Evolutionary conservation across 495 filamentous ascomycete species (phyloP), one percentile per base, ranked within the genome.

Genomic region (Xylaria venustula): DNA sequence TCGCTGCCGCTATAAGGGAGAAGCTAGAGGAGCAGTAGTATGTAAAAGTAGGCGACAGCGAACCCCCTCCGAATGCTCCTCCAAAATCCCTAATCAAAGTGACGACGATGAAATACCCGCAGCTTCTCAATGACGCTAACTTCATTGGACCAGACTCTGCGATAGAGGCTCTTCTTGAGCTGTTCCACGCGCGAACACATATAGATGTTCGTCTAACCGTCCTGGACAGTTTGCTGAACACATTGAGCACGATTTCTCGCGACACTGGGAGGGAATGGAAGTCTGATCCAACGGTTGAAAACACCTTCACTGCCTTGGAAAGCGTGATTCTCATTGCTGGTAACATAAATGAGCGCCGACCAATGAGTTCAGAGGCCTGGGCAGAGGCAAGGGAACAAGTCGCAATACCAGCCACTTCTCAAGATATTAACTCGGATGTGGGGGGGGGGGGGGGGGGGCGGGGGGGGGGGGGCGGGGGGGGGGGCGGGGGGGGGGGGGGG

Each of bases 21-120:
- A 72, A 64, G 44, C 42, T 75, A 14, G 59, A 69, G 53, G 58
- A 69, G 45, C 64, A 69, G 49, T 58, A 52, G 12, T 50, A 69
- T 8, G 65, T 60, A 6, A 62, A 42, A 34, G 59, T 58, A n/a
- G 52, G 58, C 48, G 51, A 64, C 17, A 22, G 41, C 28, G 47
- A 66, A 37, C 11, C 54, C 19, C 15, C 61, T 2, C 62, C 61
- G 54, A 34, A 44, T 14, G 52, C 56, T 32, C 55, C 66, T 22
- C 59, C 61, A 40, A 34, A 30, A 46, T 64, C 62, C 14, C 45
- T 68, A 19, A 55, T 75, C 46, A 74, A 75, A 46, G 62, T 75
- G 15, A 67, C 73, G n/a, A 75, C 73, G 1, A 56, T 73, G 32
- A 75, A 75, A 53, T 74, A 70, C 50, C 62, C 73, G 3, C 73